Base-by-base conservation (phyloP, 176 grass and related monocot species). In the Oryza meridionalis region DNA sequence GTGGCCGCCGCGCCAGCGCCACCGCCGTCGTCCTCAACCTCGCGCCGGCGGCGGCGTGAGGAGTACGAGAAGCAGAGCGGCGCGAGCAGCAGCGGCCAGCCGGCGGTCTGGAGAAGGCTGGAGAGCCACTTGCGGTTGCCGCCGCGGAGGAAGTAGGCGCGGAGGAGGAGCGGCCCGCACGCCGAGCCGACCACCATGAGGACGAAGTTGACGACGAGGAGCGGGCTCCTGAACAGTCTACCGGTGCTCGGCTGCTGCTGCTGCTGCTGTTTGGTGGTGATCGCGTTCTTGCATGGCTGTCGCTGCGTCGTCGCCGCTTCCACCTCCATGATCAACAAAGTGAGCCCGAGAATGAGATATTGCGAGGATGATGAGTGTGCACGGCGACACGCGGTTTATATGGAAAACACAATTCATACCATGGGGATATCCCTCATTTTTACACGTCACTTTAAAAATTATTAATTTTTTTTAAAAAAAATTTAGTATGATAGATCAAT, bases 131-230 rank as follows among this genome's bases (percentile, higher is more conserved):
- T 84, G 21, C 88, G 89, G 43, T 29, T 21, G 45, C 94, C 91
- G 77, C 94, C 94, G 40, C 84, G 47, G 55, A 92, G 80, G 88
- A 90, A 97, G 92, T 97, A 94, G 47, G 91, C 82, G 74, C 90
- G 92, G 63, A 97, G 85, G 73, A 90, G 55, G 19, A 97, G 90
- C 24, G 94, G 90, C 29, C 79, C 79, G 62, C 88, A 81, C 26
- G 78, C 70, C 9, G 81, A 35, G 72, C 92, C 94, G 66, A 97
- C 1, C 9, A 82, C 88, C 86, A 97, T 86, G 40, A 92, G 81
- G 62, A 70, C 24, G 81, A 92, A 94, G 88, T 88, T 94, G 67
- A 85, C 68, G 47, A 86, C 65, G 19, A 89, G 63, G 50, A 94
- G 44, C 24, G 77, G 76, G 47, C 73, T 85, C 65, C 73, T 77